A percentile compares a stretch with the other conserved stretches of the same genome.
phyloP scores from a whole-genome alignment of 1,284 basidiomycete species.

The Ustilago trichophora region DNA sequence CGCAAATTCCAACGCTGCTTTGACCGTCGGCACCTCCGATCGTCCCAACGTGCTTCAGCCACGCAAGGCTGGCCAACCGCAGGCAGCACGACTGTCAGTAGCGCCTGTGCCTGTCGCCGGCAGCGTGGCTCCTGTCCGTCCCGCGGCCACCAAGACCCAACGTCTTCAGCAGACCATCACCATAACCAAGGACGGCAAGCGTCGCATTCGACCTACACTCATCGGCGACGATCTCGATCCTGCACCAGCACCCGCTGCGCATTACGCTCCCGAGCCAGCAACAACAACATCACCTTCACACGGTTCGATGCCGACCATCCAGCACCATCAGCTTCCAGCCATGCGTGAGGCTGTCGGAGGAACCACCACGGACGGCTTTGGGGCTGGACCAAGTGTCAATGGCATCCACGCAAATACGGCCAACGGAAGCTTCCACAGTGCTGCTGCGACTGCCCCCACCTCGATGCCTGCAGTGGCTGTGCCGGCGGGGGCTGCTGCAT shows the following conservation, averaged over 20 bases:
- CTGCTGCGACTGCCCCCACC: neutral
- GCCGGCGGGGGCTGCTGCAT: constrained; percentile 12
- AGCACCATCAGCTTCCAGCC: constrained; percentile 27
- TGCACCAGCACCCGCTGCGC: neutral
- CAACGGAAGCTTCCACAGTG: constrained; percentile 11
- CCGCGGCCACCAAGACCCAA: constrained; percentile 23
- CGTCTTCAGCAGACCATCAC: constrained; percentile 66
- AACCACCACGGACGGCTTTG: constrained; percentile 38
- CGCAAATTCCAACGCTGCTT: neutral
- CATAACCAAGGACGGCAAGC: constrained; percentile 71
- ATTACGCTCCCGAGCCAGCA: constrained; percentile 15
- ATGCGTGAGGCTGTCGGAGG: constrained; percentile 40
- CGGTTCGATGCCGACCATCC: constrained; percentile 4
- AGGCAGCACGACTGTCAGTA: constrained; percentile 20
- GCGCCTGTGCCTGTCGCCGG: constrained; percentile 29
- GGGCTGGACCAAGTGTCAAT: constrained; percentile 9
- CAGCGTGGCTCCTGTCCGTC: constrained; percentile 14
- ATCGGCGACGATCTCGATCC: constrained; percentile 59
- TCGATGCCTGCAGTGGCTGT: constrained; percentile 8
- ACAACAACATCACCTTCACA: constrained; percentile 3
- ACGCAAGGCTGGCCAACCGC: constrained; percentile 52
- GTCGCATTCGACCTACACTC: constrained; percentile 73
- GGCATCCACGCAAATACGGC: constrained; percentile 17
- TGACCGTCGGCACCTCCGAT: constrained; percentile 13
- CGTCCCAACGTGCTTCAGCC: constrained; percentile 60